Evolutionary conservation across 139 green algal species (phyloP).

Genomic region (Volvox reticuliferus): DNA sequence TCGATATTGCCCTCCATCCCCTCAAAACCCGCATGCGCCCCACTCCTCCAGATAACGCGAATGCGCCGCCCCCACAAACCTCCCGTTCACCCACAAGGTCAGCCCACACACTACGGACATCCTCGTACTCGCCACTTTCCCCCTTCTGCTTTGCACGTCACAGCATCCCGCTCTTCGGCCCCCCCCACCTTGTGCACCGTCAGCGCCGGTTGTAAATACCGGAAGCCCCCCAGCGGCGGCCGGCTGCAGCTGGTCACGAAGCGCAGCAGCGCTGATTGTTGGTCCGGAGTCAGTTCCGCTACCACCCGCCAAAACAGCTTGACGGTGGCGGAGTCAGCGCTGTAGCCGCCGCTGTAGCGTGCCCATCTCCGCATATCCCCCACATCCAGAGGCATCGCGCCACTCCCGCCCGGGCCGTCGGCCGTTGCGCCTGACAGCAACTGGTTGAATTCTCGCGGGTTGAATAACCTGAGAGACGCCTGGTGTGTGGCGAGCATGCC

Average conservation of each 20-base stretch:
- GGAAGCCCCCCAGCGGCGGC: constrained; percentile 92
- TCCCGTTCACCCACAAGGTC: neutral
- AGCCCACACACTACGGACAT: neutral
- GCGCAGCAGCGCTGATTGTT: constrained; percentile 78
- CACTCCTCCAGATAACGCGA: no score
- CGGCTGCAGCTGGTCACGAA: constrained; percentile 92
- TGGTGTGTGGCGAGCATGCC: neutral
- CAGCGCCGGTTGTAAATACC: constrained; percentile 87
- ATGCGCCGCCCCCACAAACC: no score
- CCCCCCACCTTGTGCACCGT: constrained; percentile 83
- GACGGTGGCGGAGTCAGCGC: constrained; percentile 70
- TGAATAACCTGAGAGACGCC: constrained; percentile 81
- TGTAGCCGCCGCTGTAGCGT: constrained; percentile 72
- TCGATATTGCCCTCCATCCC: no score
- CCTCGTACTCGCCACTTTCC: neutral
- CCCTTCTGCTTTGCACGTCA: neutral
- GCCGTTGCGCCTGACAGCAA: constrained; percentile 65
- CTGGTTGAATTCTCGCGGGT: constrained; percentile 87
- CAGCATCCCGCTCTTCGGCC: neutral
- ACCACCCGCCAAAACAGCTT: constrained; percentile 90
- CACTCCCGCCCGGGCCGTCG: constrained; percentile 61
- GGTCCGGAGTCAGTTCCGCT: constrained; percentile 56
- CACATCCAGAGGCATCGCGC: constrained; percentile 67
- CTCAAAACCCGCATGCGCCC: no score
- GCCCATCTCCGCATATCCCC: constrained; percentile 79